These are phyloP conservation scores for Colletotrichum sublineola DNA, from an alignment of 2,329 filamentous ascomycete species.

Conservation along the genomic window DNA sequence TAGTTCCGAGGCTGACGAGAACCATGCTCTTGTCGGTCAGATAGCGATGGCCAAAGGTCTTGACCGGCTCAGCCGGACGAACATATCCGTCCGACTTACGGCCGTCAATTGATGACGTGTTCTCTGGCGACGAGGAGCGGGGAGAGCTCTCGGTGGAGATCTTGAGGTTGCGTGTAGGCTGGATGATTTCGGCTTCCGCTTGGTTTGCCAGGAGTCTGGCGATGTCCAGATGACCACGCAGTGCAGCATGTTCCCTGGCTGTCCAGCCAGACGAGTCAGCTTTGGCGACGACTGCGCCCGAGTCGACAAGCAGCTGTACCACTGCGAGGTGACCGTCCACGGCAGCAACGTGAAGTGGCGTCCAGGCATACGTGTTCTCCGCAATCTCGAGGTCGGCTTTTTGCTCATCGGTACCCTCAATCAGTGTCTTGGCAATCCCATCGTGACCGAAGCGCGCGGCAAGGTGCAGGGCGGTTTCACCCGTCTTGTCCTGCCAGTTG, in stretches of 20 bases:
- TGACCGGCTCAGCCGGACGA: constrained; percentile 81
- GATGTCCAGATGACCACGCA: constrained; percentile 89
- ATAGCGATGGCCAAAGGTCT: constrained; percentile 96
- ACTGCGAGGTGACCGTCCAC: constrained; percentile 87
- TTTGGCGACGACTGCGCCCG: constrained; percentile 81
- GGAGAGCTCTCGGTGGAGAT: constrained; percentile 47
- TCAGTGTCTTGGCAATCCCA: constrained; percentile 81
- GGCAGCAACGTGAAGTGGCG: constrained; percentile 91
- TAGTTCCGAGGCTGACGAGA: constrained; percentile 91
- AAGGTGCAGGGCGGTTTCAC: constrained; percentile 92
- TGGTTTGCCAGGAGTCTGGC: constrained; percentile 76
- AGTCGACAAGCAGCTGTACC: constrained; percentile 81
- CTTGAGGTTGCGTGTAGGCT: constrained; percentile 41
- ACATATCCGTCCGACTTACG: constrained; percentile 66
- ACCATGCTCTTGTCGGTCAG: constrained; percentile 90
- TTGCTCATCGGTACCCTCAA: constrained; percentile 78
- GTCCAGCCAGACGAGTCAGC: constrained; percentile 93
- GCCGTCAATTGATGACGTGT: constrained; percentile 71
- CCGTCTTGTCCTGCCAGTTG: constrained; percentile 91
- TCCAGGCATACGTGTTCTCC: constrained; percentile 93
- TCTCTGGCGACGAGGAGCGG: constrained; percentile 34
- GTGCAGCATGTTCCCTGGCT: constrained; percentile 89
- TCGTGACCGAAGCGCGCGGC: constrained; percentile 90
- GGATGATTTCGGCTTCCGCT: constrained; percentile 47
- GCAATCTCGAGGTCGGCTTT: constrained; percentile 81